Evolutionary conservation across 2,329 filamentous ascomycete species (phyloP).

Genomic region (Venturia effusa): DNA sequence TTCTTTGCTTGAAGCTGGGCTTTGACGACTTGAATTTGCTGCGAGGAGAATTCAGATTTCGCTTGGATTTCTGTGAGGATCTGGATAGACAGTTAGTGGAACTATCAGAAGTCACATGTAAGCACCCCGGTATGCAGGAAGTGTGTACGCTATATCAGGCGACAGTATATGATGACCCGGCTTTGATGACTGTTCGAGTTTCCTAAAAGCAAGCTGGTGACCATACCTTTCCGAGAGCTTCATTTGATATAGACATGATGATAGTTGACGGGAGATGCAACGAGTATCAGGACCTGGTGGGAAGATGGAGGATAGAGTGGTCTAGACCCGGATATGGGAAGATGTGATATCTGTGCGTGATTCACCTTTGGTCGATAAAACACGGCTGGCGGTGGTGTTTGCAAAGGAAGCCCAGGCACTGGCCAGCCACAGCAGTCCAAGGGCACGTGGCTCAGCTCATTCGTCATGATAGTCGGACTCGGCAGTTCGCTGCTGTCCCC

Average conservation of each 20-base stretch:
- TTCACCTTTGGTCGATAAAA: too few species aligned
- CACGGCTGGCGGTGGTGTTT: background rate
- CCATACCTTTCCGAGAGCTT: slow-evolving; percentile 81
- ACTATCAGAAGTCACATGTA: slow-evolving; percentile 7
- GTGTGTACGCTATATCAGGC: slow-evolving; percentile 6
- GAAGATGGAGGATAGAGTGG: too few species aligned
- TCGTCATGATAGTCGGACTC: background rate
- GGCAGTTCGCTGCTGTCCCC: too few species aligned
- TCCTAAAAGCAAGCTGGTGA: too few species aligned
- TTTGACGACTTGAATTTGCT: slow-evolving; percentile 80
- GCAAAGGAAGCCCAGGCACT: background rate
- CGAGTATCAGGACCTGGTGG: background rate
- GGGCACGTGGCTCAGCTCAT: slow-evolving; percentile 5
- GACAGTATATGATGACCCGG: background rate
- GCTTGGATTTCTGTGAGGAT: slow-evolving; percentile 88
- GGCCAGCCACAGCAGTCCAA: slow-evolving; percentile 7
- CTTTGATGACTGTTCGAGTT: too few species aligned
- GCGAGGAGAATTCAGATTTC: slow-evolving; percentile 77
- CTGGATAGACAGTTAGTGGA: slow-evolving; percentile 35
- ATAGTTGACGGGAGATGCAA: background rate
- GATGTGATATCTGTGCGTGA: too few species aligned
- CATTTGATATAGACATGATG: slow-evolving; percentile 84
- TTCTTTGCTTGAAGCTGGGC: slow-evolving; percentile 78
- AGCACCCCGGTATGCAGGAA: background rate
- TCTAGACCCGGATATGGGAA: too few species aligned